A percentile compares a stretch with the other conserved stretches of the same genome.
Evolutionary conservation across 176 grass and related monocot species (phyloP).

Genomic region (Oropetium thomaeum): DNA sequence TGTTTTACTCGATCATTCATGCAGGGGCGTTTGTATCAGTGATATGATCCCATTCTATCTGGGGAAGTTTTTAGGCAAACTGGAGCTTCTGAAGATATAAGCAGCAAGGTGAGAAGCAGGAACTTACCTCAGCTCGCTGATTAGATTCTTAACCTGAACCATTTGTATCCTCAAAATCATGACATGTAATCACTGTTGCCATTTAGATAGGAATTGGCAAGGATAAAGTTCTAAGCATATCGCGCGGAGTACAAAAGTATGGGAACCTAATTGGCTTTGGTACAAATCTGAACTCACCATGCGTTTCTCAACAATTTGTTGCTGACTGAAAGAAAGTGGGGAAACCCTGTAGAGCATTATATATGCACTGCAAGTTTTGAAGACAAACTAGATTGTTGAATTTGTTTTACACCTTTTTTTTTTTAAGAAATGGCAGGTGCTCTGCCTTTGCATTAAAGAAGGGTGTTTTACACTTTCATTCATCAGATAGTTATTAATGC

Average conservation of each 20-base stretch:
- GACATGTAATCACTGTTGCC: conserved; percentile 19
- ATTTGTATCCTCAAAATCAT: background rate
- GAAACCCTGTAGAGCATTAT: background rate
- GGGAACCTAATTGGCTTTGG: conserved; percentile 89
- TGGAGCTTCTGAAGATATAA: conserved; percentile 68
- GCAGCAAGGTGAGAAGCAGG: conserved; percentile 51
- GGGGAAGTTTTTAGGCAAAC: conserved; percentile 78
- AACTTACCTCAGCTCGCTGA: background rate
- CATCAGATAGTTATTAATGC: background rate
- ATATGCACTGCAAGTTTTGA: background rate
- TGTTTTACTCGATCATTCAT: conserved; percentile 5
- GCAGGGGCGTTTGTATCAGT: conserved; percentile 89
- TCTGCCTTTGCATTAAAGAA: too few relatives aligned
- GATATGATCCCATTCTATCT: conserved; percentile 86
- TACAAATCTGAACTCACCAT: conserved; percentile 36
- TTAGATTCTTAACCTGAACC: background rate
- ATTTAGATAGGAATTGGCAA: conserved; percentile 84
- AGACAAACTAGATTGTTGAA: background rate
- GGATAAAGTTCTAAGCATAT: conserved; percentile 60
- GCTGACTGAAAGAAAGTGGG: background rate
- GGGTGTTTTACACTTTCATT: too few relatives aligned
- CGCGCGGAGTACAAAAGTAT: conserved; percentile 62
- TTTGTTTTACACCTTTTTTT: too few relatives aligned
- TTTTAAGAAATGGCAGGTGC: too few relatives aligned
- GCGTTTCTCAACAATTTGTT: conserved; percentile 17